These are phyloP conservation scores for Isoetes taiwanensis DNA, from an alignment of 75 land plant genomes.

Conservation along the genomic window DNA sequence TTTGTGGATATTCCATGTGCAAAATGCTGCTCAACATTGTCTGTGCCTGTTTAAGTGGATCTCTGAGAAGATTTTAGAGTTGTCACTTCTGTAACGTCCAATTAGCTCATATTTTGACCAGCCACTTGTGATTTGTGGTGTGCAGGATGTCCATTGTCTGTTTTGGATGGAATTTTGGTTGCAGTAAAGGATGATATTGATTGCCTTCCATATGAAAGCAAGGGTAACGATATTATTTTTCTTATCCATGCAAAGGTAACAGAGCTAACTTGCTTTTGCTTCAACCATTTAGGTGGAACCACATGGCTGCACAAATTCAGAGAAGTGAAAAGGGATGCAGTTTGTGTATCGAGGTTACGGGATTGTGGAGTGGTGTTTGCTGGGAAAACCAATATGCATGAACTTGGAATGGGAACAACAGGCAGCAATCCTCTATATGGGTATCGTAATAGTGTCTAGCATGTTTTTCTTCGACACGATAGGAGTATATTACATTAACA, in stretches of 20 bases:
- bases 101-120: no score
- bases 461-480: no score
- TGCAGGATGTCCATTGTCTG: slow-evolving; percentile 60
- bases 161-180: slow-evolving; percentile 75
- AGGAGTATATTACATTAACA: no score
- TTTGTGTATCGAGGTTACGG: slow-evolving; percentile 71
- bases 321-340: slow-evolving; percentile 67
- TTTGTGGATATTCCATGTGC: no score
- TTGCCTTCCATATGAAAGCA: slow-evolving; percentile 58
- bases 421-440: slow-evolving; percentile 90
- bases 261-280: background rate
- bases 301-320: slow-evolving; percentile 68
- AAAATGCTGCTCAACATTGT: no score
- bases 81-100: no score
- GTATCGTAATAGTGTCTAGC: slow-evolving; percentile 34
- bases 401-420: slow-evolving; percentile 78
- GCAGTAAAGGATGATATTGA: slow-evolving; percentile 85
- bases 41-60: no score
- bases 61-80: no score
- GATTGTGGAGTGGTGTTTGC: slow-evolving; percentile 70
- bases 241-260: background rate
- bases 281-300: slow-evolving; percentile 52
- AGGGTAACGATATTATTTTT: slow-evolving; percentile 22
- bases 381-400: slow-evolving; percentile 97
- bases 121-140: no score